phyloP scores from a whole-genome alignment of 1,284 basidiomycete genomes.

The Stygiomarasmius scandens region DNA sequence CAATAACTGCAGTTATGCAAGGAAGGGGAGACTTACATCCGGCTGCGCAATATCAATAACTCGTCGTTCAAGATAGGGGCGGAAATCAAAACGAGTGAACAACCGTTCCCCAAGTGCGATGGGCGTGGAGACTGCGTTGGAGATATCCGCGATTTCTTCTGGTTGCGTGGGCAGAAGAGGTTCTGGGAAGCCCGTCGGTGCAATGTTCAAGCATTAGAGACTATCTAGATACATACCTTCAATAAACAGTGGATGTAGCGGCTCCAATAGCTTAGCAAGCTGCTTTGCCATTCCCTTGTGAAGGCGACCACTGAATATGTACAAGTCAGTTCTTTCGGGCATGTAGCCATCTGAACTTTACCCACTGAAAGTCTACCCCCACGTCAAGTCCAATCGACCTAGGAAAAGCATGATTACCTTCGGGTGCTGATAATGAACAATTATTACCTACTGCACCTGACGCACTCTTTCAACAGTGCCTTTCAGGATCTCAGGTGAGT shows the following conservation, averaged over 20 bases:
- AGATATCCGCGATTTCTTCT: constrained; percentile 67
- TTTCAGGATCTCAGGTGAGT: constrained; percentile 53
- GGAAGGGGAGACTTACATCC: constrained; percentile 45
- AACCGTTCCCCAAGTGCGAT: constrained; percentile 76
- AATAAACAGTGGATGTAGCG: constrained; percentile 71
- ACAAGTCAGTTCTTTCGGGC: neutral
- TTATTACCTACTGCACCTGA: constrained; percentile 54
- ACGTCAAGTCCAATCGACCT: constrained; percentile 64
- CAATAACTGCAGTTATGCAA: neutral
- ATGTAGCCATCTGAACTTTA: too few species aligned
- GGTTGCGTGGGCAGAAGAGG: constrained; percentile 71
- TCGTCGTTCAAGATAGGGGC: constrained; percentile 72
- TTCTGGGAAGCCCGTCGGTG: constrained; percentile 38
- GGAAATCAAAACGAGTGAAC: constrained; percentile 68
- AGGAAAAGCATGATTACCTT: neutral
- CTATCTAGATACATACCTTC: constrained; percentile 45
- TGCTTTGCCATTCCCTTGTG: constrained; percentile 82
- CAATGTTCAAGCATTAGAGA: neutral
- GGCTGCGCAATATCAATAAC: constrained; percentile 77
- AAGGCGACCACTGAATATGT: constrained; percentile 44
- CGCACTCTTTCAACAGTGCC: constrained; percentile 66
- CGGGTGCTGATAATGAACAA: neutral
- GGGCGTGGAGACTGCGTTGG: constrained; percentile 63
- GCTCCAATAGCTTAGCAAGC: constrained; percentile 68
- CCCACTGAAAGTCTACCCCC: constrained; percentile 56